A percentile compares a stretch with the other conserved stretches of the same genome.
phyloP scores from a whole-genome alignment of 1,284 basidiomycete species.

The Ganoderma boninense region DNA sequence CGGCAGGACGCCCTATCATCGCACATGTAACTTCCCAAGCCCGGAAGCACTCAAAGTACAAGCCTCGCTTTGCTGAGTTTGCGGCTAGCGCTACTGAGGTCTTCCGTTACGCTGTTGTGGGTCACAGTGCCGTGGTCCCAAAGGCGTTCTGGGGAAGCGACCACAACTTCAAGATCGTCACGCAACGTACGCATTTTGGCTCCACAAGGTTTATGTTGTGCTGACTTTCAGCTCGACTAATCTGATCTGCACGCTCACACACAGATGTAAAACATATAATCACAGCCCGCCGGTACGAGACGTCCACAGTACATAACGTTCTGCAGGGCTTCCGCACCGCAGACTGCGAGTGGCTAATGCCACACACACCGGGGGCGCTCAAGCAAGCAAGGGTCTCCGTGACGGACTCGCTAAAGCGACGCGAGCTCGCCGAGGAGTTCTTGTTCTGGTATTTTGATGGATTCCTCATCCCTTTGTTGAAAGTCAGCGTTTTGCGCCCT shows the following conservation, averaged over 20 bases:
- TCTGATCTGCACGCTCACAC: background rate
- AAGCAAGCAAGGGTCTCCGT: constrained; percentile 61
- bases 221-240: background rate
- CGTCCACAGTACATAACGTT: constrained; percentile 80
- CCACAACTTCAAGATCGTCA: constrained; percentile 71
- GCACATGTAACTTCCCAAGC: constrained; percentile 57
- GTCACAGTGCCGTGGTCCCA: constrained; percentile 80
- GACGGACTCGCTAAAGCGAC: constrained; percentile 77
- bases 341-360: constrained; percentile 86
- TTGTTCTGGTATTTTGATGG: constrained; percentile 94
- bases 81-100: constrained; percentile 77
- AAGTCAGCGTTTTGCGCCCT: constrained; percentile 53
- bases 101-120: constrained; percentile 67
- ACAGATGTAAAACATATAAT: constrained; percentile 81
- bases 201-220: too few relatives aligned
- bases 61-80: constrained; percentile 85
- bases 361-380: constrained; percentile 46
- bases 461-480: constrained; percentile 83
- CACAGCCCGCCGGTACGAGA: constrained; percentile 81
- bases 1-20: constrained; percentile 53
- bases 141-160: constrained; percentile 81
- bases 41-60: constrained; percentile 52
- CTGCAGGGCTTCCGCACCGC: constrained; percentile 81
- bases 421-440: constrained; percentile 85
- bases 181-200: constrained; percentile 58